Evolutionary conservation across 768 basidiomycete species (phyloP).

Genomic region (Dacryopinax spathularia): DNA sequence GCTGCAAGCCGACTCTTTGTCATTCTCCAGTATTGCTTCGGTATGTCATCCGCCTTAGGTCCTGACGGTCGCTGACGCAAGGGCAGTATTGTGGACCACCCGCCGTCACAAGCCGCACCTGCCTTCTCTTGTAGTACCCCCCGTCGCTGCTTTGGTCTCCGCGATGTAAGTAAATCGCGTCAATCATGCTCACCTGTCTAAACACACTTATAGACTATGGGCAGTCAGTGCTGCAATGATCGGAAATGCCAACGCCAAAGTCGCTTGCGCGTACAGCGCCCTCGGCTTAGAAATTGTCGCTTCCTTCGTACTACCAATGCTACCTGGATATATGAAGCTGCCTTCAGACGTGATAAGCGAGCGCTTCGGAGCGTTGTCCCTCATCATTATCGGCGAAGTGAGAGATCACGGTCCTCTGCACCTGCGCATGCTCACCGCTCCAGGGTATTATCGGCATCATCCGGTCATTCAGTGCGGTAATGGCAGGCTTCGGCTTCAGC

Average conservation of each 20-base stretch:
- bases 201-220: not conserved
- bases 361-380: not conserved
- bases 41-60: not conserved
- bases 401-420: not conserved
- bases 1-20: conserved; percentile 3
- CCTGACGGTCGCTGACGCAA: not conserved
- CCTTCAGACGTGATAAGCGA: not conserved
- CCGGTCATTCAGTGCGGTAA: not conserved
- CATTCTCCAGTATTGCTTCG: conserved; percentile 1
- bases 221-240: not conserved
- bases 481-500: not conserved
- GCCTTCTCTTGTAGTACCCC: not conserved
- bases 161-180: not conserved
- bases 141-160: not conserved
- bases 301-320: not conserved
- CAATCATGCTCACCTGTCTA: not conserved
- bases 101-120: not conserved
- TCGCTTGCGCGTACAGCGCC: not conserved
- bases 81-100: not conserved
- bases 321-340: not conserved
- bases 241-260: not conserved
- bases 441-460: not conserved
- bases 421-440: not conserved
- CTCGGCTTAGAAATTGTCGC: not conserved
- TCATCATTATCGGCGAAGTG: conserved; percentile 1